These are phyloP conservation scores for Pleurotus djamor DNA, from an alignment of 768 basidiomycete genomes.

Conservation along the genomic window DNA sequence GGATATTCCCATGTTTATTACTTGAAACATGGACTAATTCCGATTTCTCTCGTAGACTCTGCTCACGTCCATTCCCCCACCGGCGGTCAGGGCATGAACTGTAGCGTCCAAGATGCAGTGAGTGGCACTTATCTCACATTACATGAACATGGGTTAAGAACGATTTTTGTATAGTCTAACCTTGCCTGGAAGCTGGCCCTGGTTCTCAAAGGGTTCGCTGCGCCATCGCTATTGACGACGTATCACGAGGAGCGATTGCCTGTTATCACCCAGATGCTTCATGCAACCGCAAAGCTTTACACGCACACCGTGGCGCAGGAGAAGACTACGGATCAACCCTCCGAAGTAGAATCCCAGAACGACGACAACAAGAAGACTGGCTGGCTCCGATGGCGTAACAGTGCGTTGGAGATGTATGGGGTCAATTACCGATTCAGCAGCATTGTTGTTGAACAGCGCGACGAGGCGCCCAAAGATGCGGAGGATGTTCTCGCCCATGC, in stretches of 20 bases:
- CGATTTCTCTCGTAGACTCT: constrained; percentile 10
- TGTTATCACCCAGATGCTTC: constrained; percentile 26
- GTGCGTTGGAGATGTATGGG: constrained; percentile 19
- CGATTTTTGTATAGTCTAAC: constrained; percentile 16
- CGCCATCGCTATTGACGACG: constrained; percentile 15
- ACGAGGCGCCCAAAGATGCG: constrained; percentile 4
- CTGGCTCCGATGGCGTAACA: constrained; percentile 18
- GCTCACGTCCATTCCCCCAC: constrained; percentile 19
- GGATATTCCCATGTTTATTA: neutral
- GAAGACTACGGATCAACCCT: constrained; percentile 1
- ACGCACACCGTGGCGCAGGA: constrained; percentile 13
- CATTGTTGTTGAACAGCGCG: constrained; percentile 19
- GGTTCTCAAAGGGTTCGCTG: constrained; percentile 17
- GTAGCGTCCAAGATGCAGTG: constrained; percentile 22
- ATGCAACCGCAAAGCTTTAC: constrained; percentile 19
- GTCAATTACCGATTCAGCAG: constrained; percentile 24
- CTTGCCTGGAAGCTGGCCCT: constrained; percentile 27
- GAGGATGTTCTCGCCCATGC: constrained; percentile 10
- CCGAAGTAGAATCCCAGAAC: neutral
- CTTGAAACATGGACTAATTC: no score
- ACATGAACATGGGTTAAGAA: no score
- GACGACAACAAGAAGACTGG: constrained; percentile 14
- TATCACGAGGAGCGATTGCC: constrained; percentile 25
- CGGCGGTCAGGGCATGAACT: constrained; percentile 23
- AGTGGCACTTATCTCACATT: neutral